These are phyloP conservation scores for Suhomyces faveliae DNA, from an alignment of 805 yeast genomes.

Conservation along the genomic window DNA sequence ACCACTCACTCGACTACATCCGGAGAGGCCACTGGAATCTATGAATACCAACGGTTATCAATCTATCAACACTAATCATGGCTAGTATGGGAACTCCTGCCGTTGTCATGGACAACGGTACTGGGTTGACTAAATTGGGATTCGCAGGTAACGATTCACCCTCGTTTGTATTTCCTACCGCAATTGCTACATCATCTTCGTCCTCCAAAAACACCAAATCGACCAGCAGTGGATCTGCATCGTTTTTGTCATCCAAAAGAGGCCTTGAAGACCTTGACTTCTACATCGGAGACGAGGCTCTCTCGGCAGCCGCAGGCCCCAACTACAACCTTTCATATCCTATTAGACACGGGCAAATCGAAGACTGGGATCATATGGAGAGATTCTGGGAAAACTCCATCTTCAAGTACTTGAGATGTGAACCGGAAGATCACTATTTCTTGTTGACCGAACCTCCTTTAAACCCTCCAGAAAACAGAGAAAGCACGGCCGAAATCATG, in stretches of 20 bases:
- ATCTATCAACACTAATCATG: slow-evolving; percentile 31
- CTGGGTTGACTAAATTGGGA: slow-evolving; percentile 95
- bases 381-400: slow-evolving; percentile 97
- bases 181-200: slow-evolving; percentile 75
- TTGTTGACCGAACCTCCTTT: slow-evolving; percentile 96
- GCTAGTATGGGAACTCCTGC: slow-evolving; percentile 79
- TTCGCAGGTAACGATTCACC: slow-evolving; percentile 99
- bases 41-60: background rate
- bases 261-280: slow-evolving; percentile 95
- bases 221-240: slow-evolving; percentile 30
- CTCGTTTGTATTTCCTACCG: slow-evolving; percentile 95
- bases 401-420: slow-evolving; percentile 93
- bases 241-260: slow-evolving; percentile 63
- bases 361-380: slow-evolving; percentile 99
- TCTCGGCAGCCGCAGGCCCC: slow-evolving; percentile 87
- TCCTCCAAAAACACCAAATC: slow-evolving; percentile 42
- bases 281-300: slow-evolving; percentile 93
- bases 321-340: slow-evolving; percentile 87
- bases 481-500: slow-evolving; percentile 97
- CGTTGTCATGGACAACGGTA: slow-evolving; percentile 98
- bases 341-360: slow-evolving; percentile 96
- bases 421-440: slow-evolving; percentile 98
- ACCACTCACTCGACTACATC: background rate
- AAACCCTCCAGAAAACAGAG: slow-evolving; percentile 99
- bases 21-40: background rate